Conservation (phyloP, 2,329 filamentous ascomycete species). For the Colletotrichum simmondsii region DNA sequence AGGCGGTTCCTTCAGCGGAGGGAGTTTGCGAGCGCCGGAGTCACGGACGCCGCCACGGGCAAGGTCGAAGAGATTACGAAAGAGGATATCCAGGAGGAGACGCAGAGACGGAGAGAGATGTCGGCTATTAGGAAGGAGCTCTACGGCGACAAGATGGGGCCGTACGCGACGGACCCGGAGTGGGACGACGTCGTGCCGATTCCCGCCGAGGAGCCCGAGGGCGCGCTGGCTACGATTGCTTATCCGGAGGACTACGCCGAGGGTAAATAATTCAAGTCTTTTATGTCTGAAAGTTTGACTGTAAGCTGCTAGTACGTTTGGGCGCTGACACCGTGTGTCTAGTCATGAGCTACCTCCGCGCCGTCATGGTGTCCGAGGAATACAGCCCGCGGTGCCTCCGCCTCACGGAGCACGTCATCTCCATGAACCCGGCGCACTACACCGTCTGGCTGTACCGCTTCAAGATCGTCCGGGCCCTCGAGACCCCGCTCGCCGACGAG, state of each 20-base stretch:
- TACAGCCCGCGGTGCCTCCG: conserved; percentile 80
- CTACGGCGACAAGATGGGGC: conserved; percentile 60
- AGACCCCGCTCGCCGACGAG: conserved; percentile 75
- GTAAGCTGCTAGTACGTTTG: not conserved
- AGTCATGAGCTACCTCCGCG: conserved; percentile 93
- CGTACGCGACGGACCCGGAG: conserved; percentile 74
- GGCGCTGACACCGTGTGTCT: conserved; percentile 4
- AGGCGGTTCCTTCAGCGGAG: conserved; percentile 54
- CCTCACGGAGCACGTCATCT: conserved; percentile 90
- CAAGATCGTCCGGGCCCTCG: conserved; percentile 76
- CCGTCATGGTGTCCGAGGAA: conserved; percentile 91
- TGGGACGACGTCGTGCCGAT: conserved; percentile 91
- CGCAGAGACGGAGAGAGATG: conserved; percentile 60
- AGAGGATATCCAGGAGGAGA: conserved; percentile 59
- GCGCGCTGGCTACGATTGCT: conserved; percentile 90
- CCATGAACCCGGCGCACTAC: conserved; percentile 96
- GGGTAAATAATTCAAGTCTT: conserved; percentile 54
- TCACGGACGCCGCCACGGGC: conserved; percentile 24
- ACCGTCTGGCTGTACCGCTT: conserved; percentile 98
- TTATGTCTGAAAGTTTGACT: not conserved
- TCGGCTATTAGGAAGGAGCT: conserved; percentile 61
- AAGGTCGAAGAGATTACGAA: conserved; percentile 42
- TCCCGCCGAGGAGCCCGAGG: conserved; percentile 83
- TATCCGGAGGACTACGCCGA: conserved; percentile 92
- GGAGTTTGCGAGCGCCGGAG: conserved; percentile 40